A percentile compares a stretch with the other conserved stretches of the same genome.
Evolutionary conservation across 441 rosid genomes (phyloP).

Genomic region (Adansonia gregorii): DNA sequence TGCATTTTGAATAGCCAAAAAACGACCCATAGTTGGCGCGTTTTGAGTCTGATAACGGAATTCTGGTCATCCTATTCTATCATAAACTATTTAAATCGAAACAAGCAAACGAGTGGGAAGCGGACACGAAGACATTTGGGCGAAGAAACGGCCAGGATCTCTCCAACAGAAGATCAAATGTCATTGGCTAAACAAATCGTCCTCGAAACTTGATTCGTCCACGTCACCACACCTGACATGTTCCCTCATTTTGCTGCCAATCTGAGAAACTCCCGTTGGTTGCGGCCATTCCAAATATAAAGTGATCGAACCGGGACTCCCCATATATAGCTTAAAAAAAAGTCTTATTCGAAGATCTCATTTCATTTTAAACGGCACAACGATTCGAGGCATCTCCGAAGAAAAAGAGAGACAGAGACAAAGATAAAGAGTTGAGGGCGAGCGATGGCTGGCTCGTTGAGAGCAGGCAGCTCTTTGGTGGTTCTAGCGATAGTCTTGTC

Average conservation of each 20-base stretch:
- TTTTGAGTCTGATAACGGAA: background rate
- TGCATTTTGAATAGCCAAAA: background rate
- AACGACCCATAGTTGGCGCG: background rate
- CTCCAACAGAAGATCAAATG: conserved; percentile 48
- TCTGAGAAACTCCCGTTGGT: conserved; percentile 16
- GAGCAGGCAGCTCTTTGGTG: conserved; percentile 52
- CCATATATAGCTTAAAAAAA: background rate
- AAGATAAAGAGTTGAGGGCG: background rate
- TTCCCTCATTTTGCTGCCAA: conserved; percentile 19
- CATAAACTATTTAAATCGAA: background rate
- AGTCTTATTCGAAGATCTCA: background rate
- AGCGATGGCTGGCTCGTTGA: conserved; percentile 50
- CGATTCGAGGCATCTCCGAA: background rate
- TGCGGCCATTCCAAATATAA: conserved; percentile 32
- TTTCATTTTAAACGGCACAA: background rate
- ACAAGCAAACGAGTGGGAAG: background rate
- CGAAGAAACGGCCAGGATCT: conserved; percentile 45
- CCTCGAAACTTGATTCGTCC: conserved; percentile 51
- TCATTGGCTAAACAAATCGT: conserved; percentile 44
- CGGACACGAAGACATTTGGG: conserved; percentile 27
- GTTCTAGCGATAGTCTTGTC: conserved; percentile 56
- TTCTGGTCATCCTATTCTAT: background rate
- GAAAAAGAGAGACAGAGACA: background rate
- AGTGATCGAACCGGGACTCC: conserved; percentile 19
- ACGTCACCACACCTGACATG: conserved; percentile 60